Base-by-base conservation (phyloP, 345 rosid genomes). In the Anacardium occidentale region DNA sequence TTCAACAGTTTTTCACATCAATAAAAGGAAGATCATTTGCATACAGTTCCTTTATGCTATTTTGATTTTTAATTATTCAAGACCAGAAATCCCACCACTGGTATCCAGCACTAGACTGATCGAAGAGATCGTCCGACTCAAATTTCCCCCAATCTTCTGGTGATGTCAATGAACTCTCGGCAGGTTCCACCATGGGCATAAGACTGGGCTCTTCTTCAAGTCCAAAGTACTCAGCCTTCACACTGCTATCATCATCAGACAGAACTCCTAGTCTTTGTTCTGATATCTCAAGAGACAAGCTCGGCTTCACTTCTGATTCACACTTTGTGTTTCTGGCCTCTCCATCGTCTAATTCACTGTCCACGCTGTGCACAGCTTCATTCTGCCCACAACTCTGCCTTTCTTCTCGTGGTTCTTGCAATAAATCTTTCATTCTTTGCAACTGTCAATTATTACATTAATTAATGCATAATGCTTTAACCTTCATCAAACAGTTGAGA, bases 51-150 rank as follows among this genome's bases (percentile, higher is more conserved):
- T 17, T 45, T 48, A 37, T 20, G 17, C 44, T 24, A 26, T 6
- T 58, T 21, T 53, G 17, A 32, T 6, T 34, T 2, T 14, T 12
- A 58, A 37, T 69, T 12, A 21, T 56, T 84, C 70, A 87, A 70
- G 85, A 83, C 97, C 97, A 91, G 79, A 85, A 85, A 72, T 87
- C 91, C 94, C 94, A 89, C 97, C 92, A 91, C 24, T 85, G 89
- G 45, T 77, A 85, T 32, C 74, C 82, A 70, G 65, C 68, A 55
- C 79, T 81, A 0, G 97, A 80, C 53, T 85, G 88, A 71, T 86
- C 79, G 44, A 89, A 91, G 48, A 87, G 83, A 54, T 72, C 80
- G 65, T 79, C 88, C 12, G 93, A 79, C 18, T 85, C 88, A 61
- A 91, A 79, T 76, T 78, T 73, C 74, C 83, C 77, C 97, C 97